Conservation (phyloP, 306 rosid genomes). For the Arachis stenosperma region DNA sequence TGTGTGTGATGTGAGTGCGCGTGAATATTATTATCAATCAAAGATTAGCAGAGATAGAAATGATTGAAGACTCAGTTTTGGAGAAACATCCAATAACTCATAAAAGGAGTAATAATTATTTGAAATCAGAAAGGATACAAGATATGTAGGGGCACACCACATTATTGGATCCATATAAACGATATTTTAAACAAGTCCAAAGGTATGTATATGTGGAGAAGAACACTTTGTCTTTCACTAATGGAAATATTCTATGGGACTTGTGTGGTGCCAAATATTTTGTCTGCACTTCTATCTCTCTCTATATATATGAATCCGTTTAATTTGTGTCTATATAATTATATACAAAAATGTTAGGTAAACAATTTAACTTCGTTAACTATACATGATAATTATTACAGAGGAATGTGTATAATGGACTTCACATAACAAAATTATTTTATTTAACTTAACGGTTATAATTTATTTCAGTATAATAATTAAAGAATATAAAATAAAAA, state of each 20-base stretch:
- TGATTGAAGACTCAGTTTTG: too few species aligned
- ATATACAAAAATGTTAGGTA: too few species aligned
- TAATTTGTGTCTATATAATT: background rate
- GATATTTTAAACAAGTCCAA: constrained; percentile 42
- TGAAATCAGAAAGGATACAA: constrained; percentile 33
- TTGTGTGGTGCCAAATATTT: constrained; percentile 53
- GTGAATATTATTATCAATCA: too few species aligned
- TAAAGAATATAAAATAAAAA: too few species aligned
- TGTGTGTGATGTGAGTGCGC: too few species aligned
- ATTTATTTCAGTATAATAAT: too few species aligned
- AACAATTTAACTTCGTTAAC: too few species aligned
- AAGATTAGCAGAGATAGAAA: too few species aligned
- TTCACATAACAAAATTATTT: too few species aligned
- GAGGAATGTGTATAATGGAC: too few species aligned
- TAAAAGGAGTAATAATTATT: background rate
- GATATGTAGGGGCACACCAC: background rate
- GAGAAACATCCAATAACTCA: background rate
- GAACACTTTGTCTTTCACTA: constrained; percentile 53
- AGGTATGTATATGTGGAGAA: constrained; percentile 48
- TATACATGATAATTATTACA: too few species aligned
- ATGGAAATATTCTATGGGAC: constrained; percentile 31
- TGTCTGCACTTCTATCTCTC: constrained; percentile 38
- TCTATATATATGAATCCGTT: background rate
- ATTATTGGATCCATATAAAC: constrained; percentile 35
- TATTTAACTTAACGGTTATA: too few species aligned